Base-by-base conservation (phyloP, 2,329 filamentous ascomycete genomes). In the Fonsecaea multimorphosa region DNA sequence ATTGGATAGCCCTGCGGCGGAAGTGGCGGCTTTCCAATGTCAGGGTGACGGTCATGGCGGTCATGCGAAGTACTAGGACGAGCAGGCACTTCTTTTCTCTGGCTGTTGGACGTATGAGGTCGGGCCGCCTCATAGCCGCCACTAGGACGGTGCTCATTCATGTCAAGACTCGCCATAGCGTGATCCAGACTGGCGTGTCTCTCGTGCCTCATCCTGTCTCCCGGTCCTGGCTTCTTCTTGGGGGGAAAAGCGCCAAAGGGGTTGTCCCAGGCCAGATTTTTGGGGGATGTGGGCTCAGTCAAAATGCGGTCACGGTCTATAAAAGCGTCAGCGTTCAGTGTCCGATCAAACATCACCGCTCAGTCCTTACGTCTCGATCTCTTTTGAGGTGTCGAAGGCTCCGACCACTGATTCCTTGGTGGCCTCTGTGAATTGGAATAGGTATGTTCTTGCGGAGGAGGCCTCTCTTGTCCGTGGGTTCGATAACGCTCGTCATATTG, bases 191-290 rank as follows among this genome's bases (percentile, higher is more conserved):
- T 74, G 67, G 32, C 70, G 65, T 59, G 73, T 66, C 65, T 51
- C 72, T 76, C 83, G 46, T 60, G 58, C 40, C 46, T 53, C 7
- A 52, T 44, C 74, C 79, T 74, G 73, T 77, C 68, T 68, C 74
- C 70, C 66, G 72, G 63, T 68, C 74, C 70, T 67, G 72, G 63
- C 71, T 73, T 64, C 71, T 72, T 53, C 70, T 61, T 54, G 71
- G 78, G 67, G 75, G 76, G 76, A 57, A 78, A 83, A 4, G 77
- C 73, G 29, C 83, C 82, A 62, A 84, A 85, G 2, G 83, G 83
- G 68, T 80, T 82, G 63, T 85, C 83, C 75, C 79, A 84, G 31
- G 76, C 67, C 44, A 75, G 61, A 29, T 71, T 73, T 49, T 77
- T 75, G 52, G 80, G 76, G 36, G 78, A 80, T 55, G 75, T 75